These are phyloP conservation scores for Claviceps quebecensis DNA, from an alignment of 2,329 filamentous ascomycete genomes.

Conservation along the genomic window DNA sequence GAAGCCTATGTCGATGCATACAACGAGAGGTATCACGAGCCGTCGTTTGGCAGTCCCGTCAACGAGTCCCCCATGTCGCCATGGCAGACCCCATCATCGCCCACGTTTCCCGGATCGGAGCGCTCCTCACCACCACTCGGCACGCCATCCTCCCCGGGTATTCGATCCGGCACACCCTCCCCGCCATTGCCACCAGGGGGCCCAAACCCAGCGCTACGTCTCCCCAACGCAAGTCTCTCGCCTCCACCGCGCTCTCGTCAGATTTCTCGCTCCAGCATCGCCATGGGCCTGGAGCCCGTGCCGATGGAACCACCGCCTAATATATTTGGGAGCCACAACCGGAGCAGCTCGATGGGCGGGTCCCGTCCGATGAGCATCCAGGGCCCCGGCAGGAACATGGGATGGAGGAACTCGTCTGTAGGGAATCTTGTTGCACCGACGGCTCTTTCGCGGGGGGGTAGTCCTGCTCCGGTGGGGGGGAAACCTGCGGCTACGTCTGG, in stretches of 20 bases:
- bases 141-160: constrained; percentile 10
- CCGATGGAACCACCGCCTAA: constrained; percentile 22
- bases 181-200: constrained; percentile 14
- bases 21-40: neutral
- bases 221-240: constrained; percentile 26
- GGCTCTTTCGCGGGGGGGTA: constrained; percentile 2
- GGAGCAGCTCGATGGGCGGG: constrained; percentile 22
- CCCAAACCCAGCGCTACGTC: constrained; percentile 16
- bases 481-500: constrained; percentile 16
- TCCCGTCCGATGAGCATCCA: constrained; percentile 12
- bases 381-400: constrained; percentile 16
- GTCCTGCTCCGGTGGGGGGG: constrained; percentile 8
- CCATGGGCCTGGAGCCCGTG: constrained; percentile 29
- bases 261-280: constrained; percentile 28
- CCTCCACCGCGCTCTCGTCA: constrained; percentile 20
- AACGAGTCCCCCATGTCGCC: constrained; percentile 25
- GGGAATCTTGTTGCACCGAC: constrained; percentile 20
- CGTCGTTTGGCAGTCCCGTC: constrained; percentile 9
- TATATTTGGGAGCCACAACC: constrained; percentile 15
- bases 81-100: constrained; percentile 23
- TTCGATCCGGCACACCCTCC: constrained; percentile 14
- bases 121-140: neutral
- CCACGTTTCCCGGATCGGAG: constrained; percentile 20
- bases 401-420: constrained; percentile 20
- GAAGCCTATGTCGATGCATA: neutral